phyloP scores from a whole-genome alignment of 495 filamentous ascomycete genomes.

The Aspergillus indologenus region DNA sequence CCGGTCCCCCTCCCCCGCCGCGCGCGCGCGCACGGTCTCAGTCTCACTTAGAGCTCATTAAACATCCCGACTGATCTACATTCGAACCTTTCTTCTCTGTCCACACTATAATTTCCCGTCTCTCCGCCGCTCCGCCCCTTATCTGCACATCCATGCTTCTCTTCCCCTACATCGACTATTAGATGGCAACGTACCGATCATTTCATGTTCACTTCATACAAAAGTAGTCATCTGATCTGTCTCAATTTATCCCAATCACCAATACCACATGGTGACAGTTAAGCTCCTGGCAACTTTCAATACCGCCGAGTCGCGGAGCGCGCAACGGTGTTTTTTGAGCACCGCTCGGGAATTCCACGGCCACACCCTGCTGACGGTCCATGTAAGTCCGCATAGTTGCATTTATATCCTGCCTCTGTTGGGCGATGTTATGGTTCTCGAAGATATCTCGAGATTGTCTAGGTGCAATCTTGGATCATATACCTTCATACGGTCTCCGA shows the following conservation, averaged over 20 bases:
- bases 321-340: neutral
- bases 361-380: neutral
- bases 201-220: neutral
- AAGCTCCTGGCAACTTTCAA: neutral
- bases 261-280: neutral
- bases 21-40: neutral
- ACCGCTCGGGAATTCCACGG: neutral
- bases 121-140: neutral
- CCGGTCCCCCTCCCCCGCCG: neutral
- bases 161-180: neutral
- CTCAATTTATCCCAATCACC: neutral
- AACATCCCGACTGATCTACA: neutral
- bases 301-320: neutral
- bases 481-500: neutral
- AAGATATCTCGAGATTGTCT: neutral
- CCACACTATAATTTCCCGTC: neutral
- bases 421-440: neutral
- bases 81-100: neutral
- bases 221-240: neutral
- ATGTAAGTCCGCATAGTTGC: neutral
- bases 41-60: neutral
- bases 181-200: neutral
- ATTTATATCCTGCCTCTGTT: neutral
- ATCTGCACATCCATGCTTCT: neutral
- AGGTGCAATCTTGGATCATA: neutral